Evolutionary conservation across 306 rosid genomes (phyloP), one percentile per base, ranked within the genome.

Genomic region (Castanea mollissima): DNA sequence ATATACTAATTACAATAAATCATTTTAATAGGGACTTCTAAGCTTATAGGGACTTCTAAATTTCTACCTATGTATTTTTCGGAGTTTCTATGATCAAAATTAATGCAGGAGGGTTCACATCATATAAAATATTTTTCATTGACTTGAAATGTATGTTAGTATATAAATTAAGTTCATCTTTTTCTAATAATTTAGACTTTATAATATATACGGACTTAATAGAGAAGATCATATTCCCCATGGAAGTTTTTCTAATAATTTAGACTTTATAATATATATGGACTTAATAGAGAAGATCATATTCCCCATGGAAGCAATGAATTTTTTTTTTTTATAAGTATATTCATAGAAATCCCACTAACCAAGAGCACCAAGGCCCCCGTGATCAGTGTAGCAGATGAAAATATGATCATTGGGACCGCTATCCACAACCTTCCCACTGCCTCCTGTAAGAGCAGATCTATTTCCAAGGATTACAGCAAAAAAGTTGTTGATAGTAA

Each of bases 311-410:
- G 41, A 71, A 12, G 19, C 34, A 75, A 16, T 4, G 5, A 19
- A 25, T 3, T 55, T 35, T 35, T 55, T 35, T 55, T 35, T 35
- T 1, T 35, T 1, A 35, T 1, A 76, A 35, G 6, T 23, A 57
- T 38, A 72, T 41, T 27, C 21, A 16, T 60, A 54, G 57, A 57
- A 67, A 73, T 67, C 1, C 58, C 35, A 87, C 97, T 93, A 79
- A 95, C 99, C 98, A 60, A 96, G 99, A 52, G 90, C 89, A 52
- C 98, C 97, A 21, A 97, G 92, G 80, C 98, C 99, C n/a, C 99
- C 98, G 70, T 96, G 99, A 73, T 96, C 99, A 27, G 88, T 79
- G n/a, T 91, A 96, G 83, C 70, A 96, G 44, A 96, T 74, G 80
- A 96, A 96, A 78, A 93, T 93, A 77, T 89, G 99, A 86, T 96